Evolutionary conservation across 805 yeast species (phyloP), one percentile per base, ranked within the genome.

Genomic region (Saturnispora hagleri): DNA sequence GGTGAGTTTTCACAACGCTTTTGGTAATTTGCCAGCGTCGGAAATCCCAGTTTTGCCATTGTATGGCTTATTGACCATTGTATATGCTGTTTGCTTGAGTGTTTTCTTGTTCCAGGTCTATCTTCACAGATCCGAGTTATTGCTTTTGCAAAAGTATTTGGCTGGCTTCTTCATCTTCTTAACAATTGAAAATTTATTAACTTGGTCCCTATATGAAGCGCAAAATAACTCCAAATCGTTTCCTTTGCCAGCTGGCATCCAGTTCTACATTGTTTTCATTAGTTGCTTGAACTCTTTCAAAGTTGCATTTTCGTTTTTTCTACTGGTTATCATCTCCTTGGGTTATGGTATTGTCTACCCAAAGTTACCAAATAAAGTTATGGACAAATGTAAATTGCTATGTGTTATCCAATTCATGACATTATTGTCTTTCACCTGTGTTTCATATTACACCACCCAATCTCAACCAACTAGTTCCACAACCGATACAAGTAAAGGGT

Each of bases 321-420:
- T 93, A 60, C 73, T 93, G 51, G 73, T 91, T 57, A 84, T 89
- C 60, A 91, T 93, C 51, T 77, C 95, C 13, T 73, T 90, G 58
- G 99, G 99, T 41, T 93, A 90, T 69, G 97, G 98, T 56, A 89
- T 93, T 46, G 98, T 93, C 47, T 81, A 80, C 62, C 89, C 96
- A 45, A 84, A 89, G 56, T 76, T 93, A 54, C 86, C 89, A 46
- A 79, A 80, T 65, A 79, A 80, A 51, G 62, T 75, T 28, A 88
- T 93, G 96, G 73, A 82, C 60, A 81, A 75, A 65, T 80, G 88
- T 65, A 76, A 82, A 60, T 65, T 80, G 13, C 73, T 83, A 48
- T 79, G 86, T 1, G 75, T 64, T 5, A 67, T 76, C 15, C 85
- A 82, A 54, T 82, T 81, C 52, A 70, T 76, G 20, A 73, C 77